Percentiles rank a stretch among this genome's conserved stretches.
These are phyloP conservation scores for Akanthomyces uredinophilus DNA, from an alignment of 2,329 filamentous ascomycete genomes.

Conservation along the genomic window DNA sequence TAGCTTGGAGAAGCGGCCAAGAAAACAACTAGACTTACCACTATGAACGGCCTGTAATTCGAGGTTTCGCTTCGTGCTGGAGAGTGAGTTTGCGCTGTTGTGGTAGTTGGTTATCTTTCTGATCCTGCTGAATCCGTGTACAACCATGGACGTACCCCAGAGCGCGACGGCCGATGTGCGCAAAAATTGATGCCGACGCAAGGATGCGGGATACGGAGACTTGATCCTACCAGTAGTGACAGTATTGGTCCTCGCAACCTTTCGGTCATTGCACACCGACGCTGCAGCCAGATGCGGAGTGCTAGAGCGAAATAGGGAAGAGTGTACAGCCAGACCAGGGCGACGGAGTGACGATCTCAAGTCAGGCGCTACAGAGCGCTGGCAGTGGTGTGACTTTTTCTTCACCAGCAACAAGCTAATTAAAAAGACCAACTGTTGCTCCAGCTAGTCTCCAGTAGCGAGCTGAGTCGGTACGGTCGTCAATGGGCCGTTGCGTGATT, in stretches of 20 bases:
- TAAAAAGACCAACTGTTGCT: background rate
- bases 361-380: too few relatives aligned
- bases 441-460: background rate
- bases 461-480: background rate
- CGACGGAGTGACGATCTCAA: background rate
- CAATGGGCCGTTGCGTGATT: background rate
- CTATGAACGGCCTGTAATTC: background rate
- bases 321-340: background rate
- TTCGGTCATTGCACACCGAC: background rate
- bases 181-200: background rate
- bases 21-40: background rate
- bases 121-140: too few relatives aligned
- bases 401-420: too few relatives aligned
- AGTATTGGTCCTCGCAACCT: background rate
- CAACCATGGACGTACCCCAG: background rate
- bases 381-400: background rate
- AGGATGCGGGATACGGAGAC: background rate
- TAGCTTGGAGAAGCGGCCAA: background rate
- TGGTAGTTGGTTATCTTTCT: background rate
- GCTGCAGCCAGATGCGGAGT: background rate
- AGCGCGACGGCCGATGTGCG: background rate
- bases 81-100: background rate
- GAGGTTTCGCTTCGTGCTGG: background rate
- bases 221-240: background rate
- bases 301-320: background rate